Evolutionary conservation across 352 stramenopile species (phyloP).

Genomic region (Phytopythium cucurbitacearum): DNA sequence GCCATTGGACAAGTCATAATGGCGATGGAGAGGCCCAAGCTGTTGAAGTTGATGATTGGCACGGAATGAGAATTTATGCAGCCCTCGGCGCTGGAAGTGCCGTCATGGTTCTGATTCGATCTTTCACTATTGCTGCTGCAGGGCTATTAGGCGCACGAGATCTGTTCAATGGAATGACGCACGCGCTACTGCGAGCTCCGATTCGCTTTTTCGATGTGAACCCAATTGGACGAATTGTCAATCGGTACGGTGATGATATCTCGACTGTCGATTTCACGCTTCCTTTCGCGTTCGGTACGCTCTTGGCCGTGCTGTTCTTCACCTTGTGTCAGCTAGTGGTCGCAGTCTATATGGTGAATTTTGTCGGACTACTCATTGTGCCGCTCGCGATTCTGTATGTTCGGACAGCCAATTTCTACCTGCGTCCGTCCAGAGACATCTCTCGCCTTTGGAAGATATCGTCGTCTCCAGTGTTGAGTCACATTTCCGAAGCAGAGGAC

Average conservation of each 20-base stretch:
- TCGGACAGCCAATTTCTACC: too few relatives aligned
- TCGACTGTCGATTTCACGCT: constrained; percentile 78
- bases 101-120: too few relatives aligned
- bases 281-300: constrained; percentile 42
- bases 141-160: constrained; percentile 48
- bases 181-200: constrained; percentile 84
- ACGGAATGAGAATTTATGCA: too few relatives aligned
- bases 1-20: too few relatives aligned
- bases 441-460: constrained; percentile 26
- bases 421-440: constrained; percentile 21
- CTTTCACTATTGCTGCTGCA: constrained; percentile 17
- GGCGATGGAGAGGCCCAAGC: too few relatives aligned
- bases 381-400: background rate
- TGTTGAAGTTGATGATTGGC: too few relatives aligned
- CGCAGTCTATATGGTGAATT: constrained; percentile 53
- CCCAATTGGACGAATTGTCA: constrained; percentile 71
- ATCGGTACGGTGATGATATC: constrained; percentile 74
- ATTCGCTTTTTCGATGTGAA: constrained; percentile 85
- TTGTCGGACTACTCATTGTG: constrained; percentile 44
- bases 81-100: too few relatives aligned
- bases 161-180: constrained; percentile 68
- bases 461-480: constrained; percentile 26
- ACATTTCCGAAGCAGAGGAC: constrained; percentile 30
- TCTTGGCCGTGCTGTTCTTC: constrained; percentile 28
- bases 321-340: constrained; percentile 37